These are phyloP conservation scores for Teunomyces tritomae DNA, from an alignment of 805 yeast genomes.

Conservation along the genomic window DNA sequence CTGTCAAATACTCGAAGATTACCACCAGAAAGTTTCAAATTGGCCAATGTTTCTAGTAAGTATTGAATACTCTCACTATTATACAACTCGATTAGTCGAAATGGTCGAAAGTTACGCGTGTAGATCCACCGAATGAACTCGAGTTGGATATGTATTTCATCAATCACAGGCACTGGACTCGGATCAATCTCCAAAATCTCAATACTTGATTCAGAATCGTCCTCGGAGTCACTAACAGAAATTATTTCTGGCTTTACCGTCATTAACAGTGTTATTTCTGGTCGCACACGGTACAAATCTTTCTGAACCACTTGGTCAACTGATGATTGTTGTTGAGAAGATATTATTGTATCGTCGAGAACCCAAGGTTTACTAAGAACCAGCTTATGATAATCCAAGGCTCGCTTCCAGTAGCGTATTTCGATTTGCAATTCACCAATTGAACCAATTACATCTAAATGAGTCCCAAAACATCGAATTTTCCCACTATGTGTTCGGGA, in stretches of 20 bases:
- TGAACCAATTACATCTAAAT: constrained; percentile 14
- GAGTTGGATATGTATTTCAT: constrained; percentile 20
- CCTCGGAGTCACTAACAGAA: neutral
- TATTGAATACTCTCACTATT: constrained; percentile 14
- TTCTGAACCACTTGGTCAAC: neutral
- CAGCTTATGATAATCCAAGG: constrained; percentile 17
- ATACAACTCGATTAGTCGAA: constrained; percentile 21
- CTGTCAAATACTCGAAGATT: neutral
- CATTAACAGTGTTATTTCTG: no score
- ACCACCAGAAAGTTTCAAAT: neutral
- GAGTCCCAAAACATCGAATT: neutral
- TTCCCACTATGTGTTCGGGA: neutral
- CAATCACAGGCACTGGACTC: constrained; percentile 15
- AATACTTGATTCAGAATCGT: constrained; percentile 4
- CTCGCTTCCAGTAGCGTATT: constrained; percentile 26
- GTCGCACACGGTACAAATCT: neutral
- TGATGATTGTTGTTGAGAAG: neutral
- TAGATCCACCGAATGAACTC: constrained; percentile 24
- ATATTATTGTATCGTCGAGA: neutral
- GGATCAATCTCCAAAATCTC: constrained; percentile 13
- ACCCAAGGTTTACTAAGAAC: constrained; percentile 26
- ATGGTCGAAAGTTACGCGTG: constrained; percentile 10
- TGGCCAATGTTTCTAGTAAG: constrained; percentile 14
- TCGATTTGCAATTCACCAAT: constrained; percentile 21
- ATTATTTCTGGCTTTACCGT: neutral